These are phyloP conservation scores for Plasmodium gaboni DNA, from an alignment of 169 alveolate species.

Conservation along the genomic window DNA sequence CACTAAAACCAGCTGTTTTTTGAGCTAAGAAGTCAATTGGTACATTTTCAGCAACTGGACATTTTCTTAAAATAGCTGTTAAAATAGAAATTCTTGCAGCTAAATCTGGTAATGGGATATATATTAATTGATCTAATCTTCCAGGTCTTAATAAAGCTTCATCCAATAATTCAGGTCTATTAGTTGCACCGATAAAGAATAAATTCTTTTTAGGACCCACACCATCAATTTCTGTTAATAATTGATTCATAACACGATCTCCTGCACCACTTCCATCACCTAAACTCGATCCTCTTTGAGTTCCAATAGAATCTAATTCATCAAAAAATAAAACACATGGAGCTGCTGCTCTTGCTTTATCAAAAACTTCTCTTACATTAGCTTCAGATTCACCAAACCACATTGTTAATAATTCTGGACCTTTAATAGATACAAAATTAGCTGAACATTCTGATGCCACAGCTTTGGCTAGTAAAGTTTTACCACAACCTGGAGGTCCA, in stretches of 20 bases:
- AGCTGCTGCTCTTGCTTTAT: conserved; percentile 99
- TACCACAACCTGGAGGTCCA: conserved; percentile 99
- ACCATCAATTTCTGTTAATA: conserved; percentile 99
- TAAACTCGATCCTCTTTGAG: conserved; percentile 94
- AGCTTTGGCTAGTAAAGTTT: conserved; percentile 99
- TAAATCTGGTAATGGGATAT: conserved; percentile 99
- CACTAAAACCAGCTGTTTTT: conserved; percentile 99
- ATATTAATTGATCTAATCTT: conserved; percentile 98
- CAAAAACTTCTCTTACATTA: conserved; percentile 99
- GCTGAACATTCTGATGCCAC: conserved; percentile 99
- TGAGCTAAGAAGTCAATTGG: conserved; percentile 98
- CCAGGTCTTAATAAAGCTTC: conserved; percentile 99
- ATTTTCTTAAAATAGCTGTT: conserved; percentile 96
- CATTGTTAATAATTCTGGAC: conserved; percentile 99
- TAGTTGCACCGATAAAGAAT: conserved; percentile 99
- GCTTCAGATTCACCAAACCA: conserved; percentile 99
- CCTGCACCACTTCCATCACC: conserved; percentile 99
- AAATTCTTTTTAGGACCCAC: conserved; percentile 98
- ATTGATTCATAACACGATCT: conserved; percentile 99
- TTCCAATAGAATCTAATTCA: conserved; percentile 99
- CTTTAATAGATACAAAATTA: conserved; percentile 98
- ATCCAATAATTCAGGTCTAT: conserved; percentile 99
- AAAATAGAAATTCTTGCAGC: conserved; percentile 97
- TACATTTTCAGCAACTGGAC: conserved; percentile 98
- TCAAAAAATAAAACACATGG: conserved; percentile 99